These are phyloP conservation scores for Phytophthora pluvialis DNA, from an alignment of 352 stramenopile genomes.

Conservation along the genomic window DNA sequence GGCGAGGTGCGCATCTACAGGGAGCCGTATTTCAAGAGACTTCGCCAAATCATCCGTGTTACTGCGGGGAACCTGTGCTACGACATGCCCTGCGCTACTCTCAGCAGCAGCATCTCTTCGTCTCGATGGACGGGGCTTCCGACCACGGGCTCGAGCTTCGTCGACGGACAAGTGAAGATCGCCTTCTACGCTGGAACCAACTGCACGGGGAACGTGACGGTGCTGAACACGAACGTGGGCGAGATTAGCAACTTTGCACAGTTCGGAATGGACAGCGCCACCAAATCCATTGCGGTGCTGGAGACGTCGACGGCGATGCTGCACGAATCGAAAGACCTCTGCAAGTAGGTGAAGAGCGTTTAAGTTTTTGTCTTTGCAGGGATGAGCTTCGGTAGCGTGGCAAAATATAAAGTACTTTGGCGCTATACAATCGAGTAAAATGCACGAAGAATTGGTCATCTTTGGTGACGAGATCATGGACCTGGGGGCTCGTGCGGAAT, in stretches of 20 bases:
- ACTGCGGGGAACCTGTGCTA: conserved; percentile 32
- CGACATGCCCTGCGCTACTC: conserved; percentile 23
- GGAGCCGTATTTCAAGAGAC: conserved; percentile 28
- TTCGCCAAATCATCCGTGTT: conserved; percentile 22
- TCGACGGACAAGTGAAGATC: conserved; percentile 20
- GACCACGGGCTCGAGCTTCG: conserved; percentile 11
- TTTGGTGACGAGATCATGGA: neutral
- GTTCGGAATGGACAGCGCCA: conserved; percentile 21
- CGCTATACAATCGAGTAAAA: too few species aligned
- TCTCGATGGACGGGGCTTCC: conserved; percentile 24
- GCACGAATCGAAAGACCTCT: conserved; percentile 21
- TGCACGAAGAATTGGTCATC: neutral
- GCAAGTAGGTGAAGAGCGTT: conserved; percentile 7
- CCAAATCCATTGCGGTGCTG: conserved; percentile 26
- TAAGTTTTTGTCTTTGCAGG: neutral
- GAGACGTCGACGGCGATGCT: conserved; percentile 24
- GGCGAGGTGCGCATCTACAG: conserved; percentile 35
- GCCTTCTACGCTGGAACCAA: conserved; percentile 28
- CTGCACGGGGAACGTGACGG: conserved; percentile 22
- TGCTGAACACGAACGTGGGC: conserved; percentile 21
- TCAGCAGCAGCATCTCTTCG: conserved; percentile 22
- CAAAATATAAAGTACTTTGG: too few species aligned
- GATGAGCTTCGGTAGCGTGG: too few species aligned
- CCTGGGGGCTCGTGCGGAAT: neutral
- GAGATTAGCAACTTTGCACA: conserved; percentile 17